Conservation (phyloP, 2,329 filamentous ascomycete species). For the Onygena corvina region DNA sequence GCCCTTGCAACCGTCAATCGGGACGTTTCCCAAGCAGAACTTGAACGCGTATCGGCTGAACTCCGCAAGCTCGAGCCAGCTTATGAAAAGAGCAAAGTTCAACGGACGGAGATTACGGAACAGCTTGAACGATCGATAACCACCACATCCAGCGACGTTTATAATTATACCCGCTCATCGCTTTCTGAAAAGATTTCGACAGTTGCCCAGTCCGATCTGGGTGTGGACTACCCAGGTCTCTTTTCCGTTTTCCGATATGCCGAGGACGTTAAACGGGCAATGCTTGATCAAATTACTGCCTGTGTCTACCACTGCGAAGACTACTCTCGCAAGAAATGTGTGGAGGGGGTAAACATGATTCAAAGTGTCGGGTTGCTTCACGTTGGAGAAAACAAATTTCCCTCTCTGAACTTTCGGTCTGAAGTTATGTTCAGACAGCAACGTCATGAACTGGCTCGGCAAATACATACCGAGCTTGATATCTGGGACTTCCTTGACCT, state of each 20-base stretch:
- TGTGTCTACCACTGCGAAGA: constrained; percentile 74
- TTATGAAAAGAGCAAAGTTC: constrained; percentile 71
- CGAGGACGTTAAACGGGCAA: constrained; percentile 81
- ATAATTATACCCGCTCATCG: constrained; percentile 65
- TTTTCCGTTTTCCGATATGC: constrained; percentile 82
- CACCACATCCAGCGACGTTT: constrained; percentile 71
- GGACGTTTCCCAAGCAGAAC: constrained; percentile 72
- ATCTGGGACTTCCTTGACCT: constrained; percentile 89
- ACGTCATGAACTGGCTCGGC: constrained; percentile 65
- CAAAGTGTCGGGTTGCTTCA: constrained; percentile 81
- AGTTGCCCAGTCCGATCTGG: constrained; percentile 64
- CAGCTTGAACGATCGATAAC: constrained; percentile 73
- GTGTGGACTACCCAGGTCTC: constrained; percentile 75
- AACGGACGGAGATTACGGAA: constrained; percentile 66
- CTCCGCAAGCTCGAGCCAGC: constrained; percentile 72
- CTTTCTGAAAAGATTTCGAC: constrained; percentile 63
- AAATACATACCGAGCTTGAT: constrained; percentile 80
- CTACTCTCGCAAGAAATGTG: constrained; percentile 64
- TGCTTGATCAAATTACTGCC: constrained; percentile 74
- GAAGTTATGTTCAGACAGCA: constrained; percentile 90
- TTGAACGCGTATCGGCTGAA: constrained; percentile 70
- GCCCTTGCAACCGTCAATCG: constrained; percentile 74
- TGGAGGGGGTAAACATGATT: constrained; percentile 71
- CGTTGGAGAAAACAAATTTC: constrained; percentile 67
- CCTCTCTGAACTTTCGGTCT: constrained; percentile 73